Percentiles rank a stretch among this genome's conserved stretches.
phyloP scores from a whole-genome alignment of 768 basidiomycete species.

The Coprinopsis cinerea region DNA sequence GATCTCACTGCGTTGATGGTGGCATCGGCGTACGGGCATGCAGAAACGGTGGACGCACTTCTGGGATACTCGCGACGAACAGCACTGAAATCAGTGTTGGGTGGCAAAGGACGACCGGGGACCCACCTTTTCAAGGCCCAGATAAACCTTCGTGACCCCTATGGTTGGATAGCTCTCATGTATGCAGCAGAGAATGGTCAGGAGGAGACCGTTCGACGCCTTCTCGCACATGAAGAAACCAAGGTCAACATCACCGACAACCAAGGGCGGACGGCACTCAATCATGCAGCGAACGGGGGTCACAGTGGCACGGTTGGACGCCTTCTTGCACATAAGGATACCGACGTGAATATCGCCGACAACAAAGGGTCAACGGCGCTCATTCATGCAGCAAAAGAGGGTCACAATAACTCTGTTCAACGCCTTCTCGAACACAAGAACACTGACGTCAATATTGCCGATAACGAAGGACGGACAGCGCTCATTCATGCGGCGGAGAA shows the following conservation, averaged over 20 bases:
- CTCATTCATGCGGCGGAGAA: too few species aligned
- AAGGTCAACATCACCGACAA: not conserved
- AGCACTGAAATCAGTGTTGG: not conserved
- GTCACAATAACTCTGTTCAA: too few species aligned
- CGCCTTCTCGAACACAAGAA: too few species aligned
- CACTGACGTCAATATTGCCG: too few species aligned
- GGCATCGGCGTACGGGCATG: too few species aligned
- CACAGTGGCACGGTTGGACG: not conserved
- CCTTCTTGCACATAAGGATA: too few species aligned
- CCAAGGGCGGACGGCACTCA: not conserved
- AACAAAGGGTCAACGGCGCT: too few species aligned
- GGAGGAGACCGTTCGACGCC: not conserved
- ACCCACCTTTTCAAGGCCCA: not conserved
- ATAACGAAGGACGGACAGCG: too few species aligned
- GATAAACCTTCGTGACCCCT: not conserved
- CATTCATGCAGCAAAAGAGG: too few species aligned
- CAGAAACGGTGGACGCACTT: not conserved
- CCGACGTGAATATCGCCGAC: too few species aligned
- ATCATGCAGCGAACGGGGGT: not conserved
- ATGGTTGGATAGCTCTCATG: not conserved
- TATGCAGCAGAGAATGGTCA: not conserved
- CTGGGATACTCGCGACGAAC: not conserved
- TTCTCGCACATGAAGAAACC: not conserved
- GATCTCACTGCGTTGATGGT: too few species aligned
- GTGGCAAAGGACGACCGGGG: not conserved